Evolutionary conservation across 1,139 yeast genomes (phyloP).

Genomic region (Yamadazyma mexicana): DNA sequence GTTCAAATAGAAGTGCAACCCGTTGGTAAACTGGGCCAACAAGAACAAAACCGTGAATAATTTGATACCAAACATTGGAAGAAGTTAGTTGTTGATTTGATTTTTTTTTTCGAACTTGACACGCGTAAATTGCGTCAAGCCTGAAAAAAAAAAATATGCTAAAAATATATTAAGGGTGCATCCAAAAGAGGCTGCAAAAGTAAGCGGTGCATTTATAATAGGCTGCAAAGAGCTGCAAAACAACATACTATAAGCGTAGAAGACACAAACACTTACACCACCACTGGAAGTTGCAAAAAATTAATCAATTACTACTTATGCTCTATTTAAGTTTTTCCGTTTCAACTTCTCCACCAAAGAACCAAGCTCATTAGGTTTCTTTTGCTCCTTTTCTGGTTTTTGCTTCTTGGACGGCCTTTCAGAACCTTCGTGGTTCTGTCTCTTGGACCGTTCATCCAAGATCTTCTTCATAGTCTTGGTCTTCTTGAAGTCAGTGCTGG

Average conservation of each 20-base stretch:
- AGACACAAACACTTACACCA: neutral
- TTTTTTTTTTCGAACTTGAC: slow-evolving; percentile 4
- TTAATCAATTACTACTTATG: neutral
- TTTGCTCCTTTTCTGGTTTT: slow-evolving; percentile 4
- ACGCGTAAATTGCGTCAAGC: slow-evolving; percentile 4
- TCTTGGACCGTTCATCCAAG: slow-evolving; percentile 68
- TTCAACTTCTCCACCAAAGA: slow-evolving; percentile 40
- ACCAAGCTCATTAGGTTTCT: slow-evolving; percentile 14
- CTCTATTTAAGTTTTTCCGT: slow-evolving; percentile 22
- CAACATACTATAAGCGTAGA: no score
- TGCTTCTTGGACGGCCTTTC: slow-evolving; percentile 8
- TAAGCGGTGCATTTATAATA: no score
- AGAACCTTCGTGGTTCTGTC: slow-evolving; percentile 25
- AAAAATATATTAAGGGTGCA: no score
- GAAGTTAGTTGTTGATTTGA: slow-evolving; percentile 5
- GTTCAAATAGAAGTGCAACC: slow-evolving; percentile 46
- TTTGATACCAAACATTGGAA: slow-evolving; percentile 10
- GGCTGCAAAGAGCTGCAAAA: no score
- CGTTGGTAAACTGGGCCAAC: slow-evolving; percentile 22
- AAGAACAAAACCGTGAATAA: slow-evolving; percentile 15
- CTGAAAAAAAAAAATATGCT: neutral
- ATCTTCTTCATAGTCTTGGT: slow-evolving; percentile 85
- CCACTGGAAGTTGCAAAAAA: no score
- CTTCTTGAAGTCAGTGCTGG: slow-evolving; percentile 83
- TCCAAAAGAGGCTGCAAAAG: no score